Evolutionary conservation across 768 basidiomycete genomes (phyloP).

Genomic region (Xerocomus potaroensis): DNA sequence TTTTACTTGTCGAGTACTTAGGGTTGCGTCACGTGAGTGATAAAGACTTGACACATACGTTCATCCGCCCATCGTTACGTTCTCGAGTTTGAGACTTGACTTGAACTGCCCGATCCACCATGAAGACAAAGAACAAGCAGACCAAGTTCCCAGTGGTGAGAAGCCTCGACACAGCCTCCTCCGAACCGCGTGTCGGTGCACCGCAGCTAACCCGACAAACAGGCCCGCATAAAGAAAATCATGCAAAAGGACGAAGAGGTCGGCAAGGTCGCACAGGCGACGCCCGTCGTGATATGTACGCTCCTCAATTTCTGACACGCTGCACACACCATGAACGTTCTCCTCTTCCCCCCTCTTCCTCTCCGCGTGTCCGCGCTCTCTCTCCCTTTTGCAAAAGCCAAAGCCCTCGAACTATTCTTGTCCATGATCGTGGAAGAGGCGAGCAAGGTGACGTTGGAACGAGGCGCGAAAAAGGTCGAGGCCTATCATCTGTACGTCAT

Average conservation of each 20-base stretch:
- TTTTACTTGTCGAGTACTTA: no score
- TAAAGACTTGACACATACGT: conserved; percentile 11
- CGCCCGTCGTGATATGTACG: conserved; percentile 95
- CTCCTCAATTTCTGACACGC: conserved; percentile 19
- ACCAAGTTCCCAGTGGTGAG: conserved; percentile 90
- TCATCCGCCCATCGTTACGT: neutral
- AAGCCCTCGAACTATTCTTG: conserved; percentile 91
- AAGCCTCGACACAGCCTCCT: conserved; percentile 3
- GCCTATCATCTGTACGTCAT: conserved; percentile 84
- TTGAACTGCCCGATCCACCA: conserved; percentile 22
- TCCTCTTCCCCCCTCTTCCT: neutral
- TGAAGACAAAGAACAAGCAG: conserved; percentile 91
- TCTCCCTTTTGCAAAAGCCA: no score
- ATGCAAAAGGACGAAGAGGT: conserved; percentile 99
- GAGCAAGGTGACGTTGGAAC: conserved; percentile 68
- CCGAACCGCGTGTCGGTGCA: neutral
- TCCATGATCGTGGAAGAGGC: conserved; percentile 79
- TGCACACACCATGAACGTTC: conserved; percentile 11
- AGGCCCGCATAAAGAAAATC: conserved; percentile 99
- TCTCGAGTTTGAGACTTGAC: neutral
- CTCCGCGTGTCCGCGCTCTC: neutral
- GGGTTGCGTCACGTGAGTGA: conserved; percentile 28
- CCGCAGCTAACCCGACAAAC: conserved; percentile 9
- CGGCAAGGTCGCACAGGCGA: conserved; percentile 95
- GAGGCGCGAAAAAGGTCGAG: conserved; percentile 86